Conservation (phyloP, 495 filamentous ascomycete species). For the Aspergillus coremiiformis region DNA sequence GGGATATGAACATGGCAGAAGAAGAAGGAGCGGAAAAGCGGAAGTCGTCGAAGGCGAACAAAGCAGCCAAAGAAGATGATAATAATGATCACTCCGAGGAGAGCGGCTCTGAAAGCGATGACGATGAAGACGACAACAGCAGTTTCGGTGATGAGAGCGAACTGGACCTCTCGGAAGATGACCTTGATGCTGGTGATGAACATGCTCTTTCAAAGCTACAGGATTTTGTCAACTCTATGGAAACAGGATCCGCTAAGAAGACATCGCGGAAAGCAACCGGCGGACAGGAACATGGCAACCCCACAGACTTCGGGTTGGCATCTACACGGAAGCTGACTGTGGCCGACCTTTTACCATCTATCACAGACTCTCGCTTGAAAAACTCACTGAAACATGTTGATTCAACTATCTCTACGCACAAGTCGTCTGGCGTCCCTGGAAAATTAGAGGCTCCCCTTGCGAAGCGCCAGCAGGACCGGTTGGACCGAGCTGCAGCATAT, state of each 20-base stretch:
- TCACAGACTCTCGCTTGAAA: conserved; percentile 69
- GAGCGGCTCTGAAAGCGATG: conserved; percentile 44
- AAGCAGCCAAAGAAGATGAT: conserved; percentile 21
- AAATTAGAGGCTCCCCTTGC: conserved; percentile 80
- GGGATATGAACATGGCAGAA: conserved; percentile 62
- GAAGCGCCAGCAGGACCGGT: conserved; percentile 80
- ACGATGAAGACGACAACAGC: conserved; percentile 40
- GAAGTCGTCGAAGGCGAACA: conserved; percentile 26
- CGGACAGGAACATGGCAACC: conserved; percentile 45
- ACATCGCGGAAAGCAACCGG: conserved; percentile 20
- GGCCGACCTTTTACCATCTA: conserved; percentile 63
- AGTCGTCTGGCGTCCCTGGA: conserved; percentile 50
- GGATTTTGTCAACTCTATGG: conserved; percentile 63
- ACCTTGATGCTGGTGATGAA: conserved; percentile 47
- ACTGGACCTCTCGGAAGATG: conserved; percentile 51
- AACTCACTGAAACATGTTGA: conserved; percentile 66
- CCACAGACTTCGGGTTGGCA: conserved; percentile 50
- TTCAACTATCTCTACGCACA: conserved; percentile 41
- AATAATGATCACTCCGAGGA: conserved; percentile 40
- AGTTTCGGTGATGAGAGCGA: conserved; percentile 40
- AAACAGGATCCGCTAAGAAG: conserved; percentile 28
- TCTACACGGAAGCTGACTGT: conserved; percentile 70
- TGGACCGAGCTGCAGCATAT: conserved; percentile 80
- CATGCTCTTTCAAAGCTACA: conserved; percentile 58
- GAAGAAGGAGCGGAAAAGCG: conserved; percentile 35